These are phyloP conservation scores for Trichosporon sp. DNA, from an alignment of 1,284 basidiomycete genomes.

Conservation along the genomic window DNA sequence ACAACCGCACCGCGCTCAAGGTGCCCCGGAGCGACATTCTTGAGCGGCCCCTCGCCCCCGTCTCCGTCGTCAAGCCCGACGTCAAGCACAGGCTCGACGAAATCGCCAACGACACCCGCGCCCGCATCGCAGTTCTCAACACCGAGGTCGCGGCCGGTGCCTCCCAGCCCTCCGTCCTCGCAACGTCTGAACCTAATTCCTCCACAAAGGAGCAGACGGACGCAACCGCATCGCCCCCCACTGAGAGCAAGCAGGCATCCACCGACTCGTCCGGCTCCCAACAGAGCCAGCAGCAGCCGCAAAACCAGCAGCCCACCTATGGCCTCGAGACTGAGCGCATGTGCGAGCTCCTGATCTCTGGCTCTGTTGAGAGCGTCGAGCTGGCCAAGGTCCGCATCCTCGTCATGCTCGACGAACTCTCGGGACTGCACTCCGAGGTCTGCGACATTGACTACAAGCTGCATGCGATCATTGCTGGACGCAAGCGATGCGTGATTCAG, in stretches of 20 bases:
- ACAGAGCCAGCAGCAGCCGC: neutral
- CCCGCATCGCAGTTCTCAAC: conserved; percentile 77
- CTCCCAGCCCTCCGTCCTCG: conserved; percentile 41
- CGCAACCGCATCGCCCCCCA: conserved; percentile 22
- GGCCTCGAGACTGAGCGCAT: conserved; percentile 91
- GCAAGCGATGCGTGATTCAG: conserved; percentile 85
- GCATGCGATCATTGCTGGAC: conserved; percentile 86
- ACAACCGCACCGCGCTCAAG: conserved; percentile 83
- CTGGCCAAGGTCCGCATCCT: conserved; percentile 85
- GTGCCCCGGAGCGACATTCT: conserved; percentile 90
- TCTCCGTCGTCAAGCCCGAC: conserved; percentile 80
- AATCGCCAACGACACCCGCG: conserved; percentile 82
- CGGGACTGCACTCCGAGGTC: conserved; percentile 83
- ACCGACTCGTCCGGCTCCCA: conserved; percentile 20
- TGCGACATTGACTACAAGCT: conserved; percentile 96
- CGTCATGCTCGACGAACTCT: conserved; percentile 92
- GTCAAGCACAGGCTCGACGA: conserved; percentile 87
- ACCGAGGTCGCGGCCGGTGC: conserved; percentile 39
- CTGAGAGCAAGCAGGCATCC: conserved; percentile 8
- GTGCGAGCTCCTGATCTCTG: conserved; percentile 88
- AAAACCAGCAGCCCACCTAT: conserved; percentile 44
- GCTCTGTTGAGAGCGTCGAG: conserved; percentile 82
- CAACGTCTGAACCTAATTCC: conserved; percentile 37
- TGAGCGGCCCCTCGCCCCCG: conserved; percentile 68
- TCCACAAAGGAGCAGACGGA: conserved; percentile 25